Percentiles rank a stretch among this genome's conserved stretches.
phyloP scores from a whole-genome alignment of 345 rosid species.

The Salix dunnii region DNA sequence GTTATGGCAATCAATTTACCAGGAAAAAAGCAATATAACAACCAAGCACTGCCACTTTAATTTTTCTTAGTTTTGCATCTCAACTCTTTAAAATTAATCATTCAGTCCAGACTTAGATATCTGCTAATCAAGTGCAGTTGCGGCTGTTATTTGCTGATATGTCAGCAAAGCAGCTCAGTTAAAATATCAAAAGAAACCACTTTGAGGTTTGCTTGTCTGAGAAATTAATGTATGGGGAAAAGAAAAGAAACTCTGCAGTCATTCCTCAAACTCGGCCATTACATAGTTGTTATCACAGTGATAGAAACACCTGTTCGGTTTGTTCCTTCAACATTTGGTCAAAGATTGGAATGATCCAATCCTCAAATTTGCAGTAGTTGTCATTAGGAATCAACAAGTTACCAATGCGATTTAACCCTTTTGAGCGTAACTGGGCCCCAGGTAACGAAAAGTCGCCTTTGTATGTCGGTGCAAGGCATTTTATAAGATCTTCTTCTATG shows the following conservation, averaged over 20 bases:
- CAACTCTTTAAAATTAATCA: background rate
- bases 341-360: conserved; percentile 89
- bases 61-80: background rate
- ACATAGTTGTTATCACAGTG: background rate
- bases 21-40: background rate
- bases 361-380: conserved; percentile 96
- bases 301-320: conserved; percentile 56
- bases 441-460: conserved; percentile 87
- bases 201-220: background rate
- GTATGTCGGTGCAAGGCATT: conserved; percentile 88
- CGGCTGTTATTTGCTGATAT: background rate
- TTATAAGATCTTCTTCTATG: conserved; percentile 92
- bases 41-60: background rate
- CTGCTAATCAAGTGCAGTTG: background rate
- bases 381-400: conserved; percentile 90
- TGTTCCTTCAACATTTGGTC: conserved; percentile 94
- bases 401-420: conserved; percentile 90
- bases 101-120: background rate
- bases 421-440: conserved; percentile 67
- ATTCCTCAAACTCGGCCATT: background rate
- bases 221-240: background rate
- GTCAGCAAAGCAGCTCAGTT: background rate
- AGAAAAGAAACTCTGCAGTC: background rate
- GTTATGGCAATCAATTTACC: background rate
- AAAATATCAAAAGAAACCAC: background rate